Conservation (phyloP, 257 asterid genomes). For the Leonotis leonurus region DNA sequence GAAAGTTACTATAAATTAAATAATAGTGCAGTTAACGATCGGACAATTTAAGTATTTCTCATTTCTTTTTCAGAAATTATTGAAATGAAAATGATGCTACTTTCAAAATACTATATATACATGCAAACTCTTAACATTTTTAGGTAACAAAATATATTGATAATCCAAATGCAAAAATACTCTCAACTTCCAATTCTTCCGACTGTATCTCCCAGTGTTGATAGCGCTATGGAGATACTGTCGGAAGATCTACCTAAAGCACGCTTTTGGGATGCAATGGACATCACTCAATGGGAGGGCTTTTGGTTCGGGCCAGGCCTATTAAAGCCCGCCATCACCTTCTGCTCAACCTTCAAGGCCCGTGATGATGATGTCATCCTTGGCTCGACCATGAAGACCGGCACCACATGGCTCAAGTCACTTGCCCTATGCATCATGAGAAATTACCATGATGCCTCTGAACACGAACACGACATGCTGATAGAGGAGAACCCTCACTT, state of each 20-base stretch:
- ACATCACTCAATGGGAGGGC: constrained; percentile 9
- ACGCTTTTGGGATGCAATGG: not conserved
- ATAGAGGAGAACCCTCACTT: constrained; percentile 1
- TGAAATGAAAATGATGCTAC: not conserved
- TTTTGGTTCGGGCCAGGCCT: not conserved
- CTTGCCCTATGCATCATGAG: constrained; percentile 4
- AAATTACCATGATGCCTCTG: not conserved
- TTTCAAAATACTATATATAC: not conserved
- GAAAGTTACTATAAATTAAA: not conserved
- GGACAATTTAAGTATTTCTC: not conserved
- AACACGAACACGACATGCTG: not conserved
- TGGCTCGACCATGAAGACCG: constrained; percentile 3
- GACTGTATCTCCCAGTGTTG: not conserved
- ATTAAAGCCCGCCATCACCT: not conserved
- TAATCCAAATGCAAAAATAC: not conserved
- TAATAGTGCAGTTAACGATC: not conserved
- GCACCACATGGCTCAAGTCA: constrained; percentile 17
- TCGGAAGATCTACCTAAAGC: not conserved
- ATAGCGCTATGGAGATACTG: not conserved
- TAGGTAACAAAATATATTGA: not conserved
- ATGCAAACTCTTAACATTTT: not conserved
- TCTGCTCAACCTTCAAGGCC: not conserved
- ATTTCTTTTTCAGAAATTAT: not conserved
- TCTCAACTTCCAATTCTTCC: not conserved
- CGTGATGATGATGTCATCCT: constrained; percentile 12